These are phyloP conservation scores for Nothophaeocryptopus gaeumannii DNA, from an alignment of 2,329 filamentous ascomycete genomes.

Conservation along the genomic window DNA sequence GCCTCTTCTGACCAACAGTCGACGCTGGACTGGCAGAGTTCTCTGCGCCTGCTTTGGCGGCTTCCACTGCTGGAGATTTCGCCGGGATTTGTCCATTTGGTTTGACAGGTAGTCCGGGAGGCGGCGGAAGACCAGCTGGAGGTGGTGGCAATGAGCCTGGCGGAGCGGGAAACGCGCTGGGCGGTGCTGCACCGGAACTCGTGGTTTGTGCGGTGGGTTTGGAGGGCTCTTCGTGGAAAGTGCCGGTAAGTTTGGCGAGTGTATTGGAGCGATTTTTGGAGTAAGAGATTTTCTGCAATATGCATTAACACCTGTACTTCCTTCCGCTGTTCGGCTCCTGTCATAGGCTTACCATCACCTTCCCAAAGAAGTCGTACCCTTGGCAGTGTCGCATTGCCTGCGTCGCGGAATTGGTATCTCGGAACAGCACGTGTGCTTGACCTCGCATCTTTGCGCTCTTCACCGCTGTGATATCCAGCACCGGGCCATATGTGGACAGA, in stretches of 20 bases:
- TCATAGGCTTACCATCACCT: conserved; percentile 66
- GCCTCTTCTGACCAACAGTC: conserved; percentile 54
- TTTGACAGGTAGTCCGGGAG: conserved; percentile 26
- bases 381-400: conserved; percentile 89
- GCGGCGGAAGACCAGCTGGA: conserved; percentile 24
- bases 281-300: conserved; percentile 76
- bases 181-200: conserved; percentile 18
- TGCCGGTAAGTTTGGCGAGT: conserved; percentile 87
- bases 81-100: conserved; percentile 27
- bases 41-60: conserved; percentile 39
- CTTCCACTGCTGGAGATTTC: conserved; percentile 29
- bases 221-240: conserved; percentile 65
- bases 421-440: conserved; percentile 88
- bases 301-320: conserved; percentile 11
- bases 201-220: conserved; percentile 28
- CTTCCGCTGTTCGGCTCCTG: neutral
- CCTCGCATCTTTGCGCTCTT: conserved; percentile 92
- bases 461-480: conserved; percentile 86
- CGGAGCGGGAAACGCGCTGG: conserved; percentile 34
- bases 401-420: conserved; percentile 85
- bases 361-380: conserved; percentile 80
- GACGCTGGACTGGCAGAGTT: conserved; percentile 49
- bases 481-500: conserved; percentile 88
- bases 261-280: conserved; percentile 85
- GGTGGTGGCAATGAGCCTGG: conserved; percentile 30